phyloP scores from a whole-genome alignment of 371 early-diverging fungal genomes.

The Phascolomyces articulosus region DNA sequence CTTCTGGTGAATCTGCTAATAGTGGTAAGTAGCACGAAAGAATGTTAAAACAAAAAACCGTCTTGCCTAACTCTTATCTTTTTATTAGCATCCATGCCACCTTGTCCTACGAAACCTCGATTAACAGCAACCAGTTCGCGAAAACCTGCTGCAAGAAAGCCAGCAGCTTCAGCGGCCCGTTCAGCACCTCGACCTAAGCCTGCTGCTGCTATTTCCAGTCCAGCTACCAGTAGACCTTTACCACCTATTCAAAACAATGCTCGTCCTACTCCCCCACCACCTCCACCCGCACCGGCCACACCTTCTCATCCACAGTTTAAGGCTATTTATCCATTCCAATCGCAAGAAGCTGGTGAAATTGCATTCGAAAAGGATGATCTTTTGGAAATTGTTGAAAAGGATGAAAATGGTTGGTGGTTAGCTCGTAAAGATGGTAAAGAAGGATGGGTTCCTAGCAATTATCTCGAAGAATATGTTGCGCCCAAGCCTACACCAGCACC shows the following conservation, averaged over 20 bases:
- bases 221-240: constrained; percentile 24
- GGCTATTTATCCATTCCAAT: constrained; percentile 75
- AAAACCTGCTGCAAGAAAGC: constrained; percentile 27
- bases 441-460: constrained; percentile 89
- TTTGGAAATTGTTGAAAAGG: constrained; percentile 79
- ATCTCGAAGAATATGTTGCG: constrained; percentile 63
- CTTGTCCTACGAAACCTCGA: constrained; percentile 56
- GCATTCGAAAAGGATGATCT: constrained; percentile 70
- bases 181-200: constrained; percentile 21
- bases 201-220: constrained; percentile 13
- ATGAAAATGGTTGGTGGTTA: constrained; percentile 89
- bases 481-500: constrained; percentile 56
- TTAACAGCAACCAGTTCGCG: constrained; percentile 29
- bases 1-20: constrained; percentile 70
- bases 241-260: constrained; percentile 19
- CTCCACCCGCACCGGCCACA: constrained; percentile 44
- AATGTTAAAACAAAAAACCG: not conserved
- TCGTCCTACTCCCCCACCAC: constrained; percentile 58
- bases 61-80: too few species aligned
- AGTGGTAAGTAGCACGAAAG: constrained; percentile 43
- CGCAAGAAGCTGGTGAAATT: constrained; percentile 69
- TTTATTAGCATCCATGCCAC: constrained; percentile 56
- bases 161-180: constrained; percentile 20
- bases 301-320: constrained; percentile 67
- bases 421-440: constrained; percentile 73